A percentile compares a stretch with the other conserved stretches of the same genome.
These are phyloP conservation scores for maize (Zea mays) DNA, from an alignment of 176 grass and related monocot genomes.

Conservation along the genomic window DNA sequence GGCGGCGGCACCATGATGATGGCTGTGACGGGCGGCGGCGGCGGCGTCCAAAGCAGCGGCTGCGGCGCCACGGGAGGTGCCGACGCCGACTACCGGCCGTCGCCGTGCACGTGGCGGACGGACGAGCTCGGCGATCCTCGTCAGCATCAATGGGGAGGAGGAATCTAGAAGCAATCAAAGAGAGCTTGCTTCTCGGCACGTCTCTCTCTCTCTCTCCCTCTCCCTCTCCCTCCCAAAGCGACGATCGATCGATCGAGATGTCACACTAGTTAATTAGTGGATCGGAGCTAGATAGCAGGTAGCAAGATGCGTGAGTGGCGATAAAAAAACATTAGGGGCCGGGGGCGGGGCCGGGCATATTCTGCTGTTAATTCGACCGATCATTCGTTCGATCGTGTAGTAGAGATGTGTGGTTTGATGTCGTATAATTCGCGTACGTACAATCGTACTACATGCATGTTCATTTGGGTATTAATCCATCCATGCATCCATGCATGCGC, in stretches of 20 bases:
- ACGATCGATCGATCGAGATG: constrained; percentile 38
- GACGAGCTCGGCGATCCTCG: constrained; percentile 50
- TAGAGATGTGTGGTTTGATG: background rate
- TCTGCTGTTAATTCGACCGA: background rate
- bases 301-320: background rate
- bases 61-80: background rate
- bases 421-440: background rate
- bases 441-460: too few species aligned
- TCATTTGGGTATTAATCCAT: too few species aligned
- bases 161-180: constrained; percentile 51
- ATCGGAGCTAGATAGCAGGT: constrained; percentile 21
- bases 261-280: constrained; percentile 26
- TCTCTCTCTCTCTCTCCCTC: constrained; percentile 48
- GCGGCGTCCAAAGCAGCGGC: background rate
- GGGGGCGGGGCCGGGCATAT: background rate
- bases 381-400: background rate
- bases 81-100: constrained; percentile 1
- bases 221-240: constrained; percentile 58
- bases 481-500: too few species aligned
- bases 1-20: constrained; percentile 17
- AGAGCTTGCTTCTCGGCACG: constrained; percentile 50
- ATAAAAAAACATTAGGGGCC: background rate
- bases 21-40: background rate
- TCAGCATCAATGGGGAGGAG: constrained; percentile 54
- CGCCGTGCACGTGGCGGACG: constrained; percentile 22